Conservation (phyloP, 1,139 yeast species). For the Kluyveromyces sp. region DNA sequence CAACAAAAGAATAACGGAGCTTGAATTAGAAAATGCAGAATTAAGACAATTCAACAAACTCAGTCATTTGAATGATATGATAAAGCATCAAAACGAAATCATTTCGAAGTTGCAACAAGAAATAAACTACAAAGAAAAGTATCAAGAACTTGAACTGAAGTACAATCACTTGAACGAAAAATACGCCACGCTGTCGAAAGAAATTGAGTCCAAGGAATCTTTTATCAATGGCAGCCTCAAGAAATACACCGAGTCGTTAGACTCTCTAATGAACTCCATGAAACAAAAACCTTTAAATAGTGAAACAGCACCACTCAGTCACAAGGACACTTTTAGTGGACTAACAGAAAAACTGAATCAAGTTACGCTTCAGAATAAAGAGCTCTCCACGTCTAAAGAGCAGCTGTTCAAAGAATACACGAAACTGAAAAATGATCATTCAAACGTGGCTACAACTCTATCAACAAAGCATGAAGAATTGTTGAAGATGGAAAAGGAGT, state of each 20-base stretch:
- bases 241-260: conserved; percentile 19
- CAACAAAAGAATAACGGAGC: conserved; percentile 41
- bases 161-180: conserved; percentile 43
- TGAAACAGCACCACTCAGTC: conserved; percentile 4
- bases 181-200: conserved; percentile 34
- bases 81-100: conserved; percentile 47
- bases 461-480: conserved; percentile 27
- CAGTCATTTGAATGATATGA: conserved; percentile 46
- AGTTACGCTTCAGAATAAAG: conserved; percentile 19
- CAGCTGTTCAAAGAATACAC: conserved; percentile 21
- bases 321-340: conserved; percentile 19
- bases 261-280: conserved; percentile 11
- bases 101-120: conserved; percentile 42
- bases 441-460: conserved; percentile 17
- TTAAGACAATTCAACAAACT: conserved; percentile 22
- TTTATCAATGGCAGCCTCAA: conserved; percentile 16
- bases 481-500: conserved; percentile 46
- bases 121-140: conserved; percentile 41
- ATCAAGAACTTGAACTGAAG: conserved; percentile 43
- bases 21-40: conserved; percentile 40
- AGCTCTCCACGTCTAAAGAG: conserved; percentile 18
- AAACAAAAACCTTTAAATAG: conserved; percentile 15
- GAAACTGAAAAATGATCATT: conserved; percentile 19
- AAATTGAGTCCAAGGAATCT: conserved; percentile 19
- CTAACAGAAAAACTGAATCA: conserved; percentile 17